Evolutionary conservation across 75 land plant genomes (phyloP), one percentile per base, ranked within the genome.

Genomic region (Cupressus sempervirens): DNA sequence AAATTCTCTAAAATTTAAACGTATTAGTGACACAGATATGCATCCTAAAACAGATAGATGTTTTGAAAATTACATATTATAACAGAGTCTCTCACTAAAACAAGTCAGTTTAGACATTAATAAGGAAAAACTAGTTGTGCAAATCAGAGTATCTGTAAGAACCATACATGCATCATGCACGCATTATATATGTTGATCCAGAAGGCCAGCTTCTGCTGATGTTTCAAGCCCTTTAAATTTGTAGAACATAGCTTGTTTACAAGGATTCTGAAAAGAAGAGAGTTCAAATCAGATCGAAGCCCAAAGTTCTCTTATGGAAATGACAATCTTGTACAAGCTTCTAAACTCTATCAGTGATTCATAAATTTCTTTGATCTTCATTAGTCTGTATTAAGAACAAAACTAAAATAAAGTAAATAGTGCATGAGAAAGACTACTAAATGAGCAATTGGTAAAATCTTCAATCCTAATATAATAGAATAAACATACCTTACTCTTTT

Each of bases 121-220:
- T 79, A 79, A 45, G 45, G 14, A 43, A 40, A 79, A 83, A 34
- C 83, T 62, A 35, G 18, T 54, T 8, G 65, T 83, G 83, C 40
- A 83, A 18, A 76, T n/a, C 29, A 83, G 29, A 18, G n/a, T 34
- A 68, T 56, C 46, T 76, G 26, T 54, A 36, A 76, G 26, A 2
- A 82, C 62, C 91, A 72, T 88, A 96, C 98, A 88, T 94, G 94
- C 96, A 96, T 94, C 91, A 96, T 93, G 90, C 95, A 94, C 65
- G 91, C 89, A 88, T 96, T 96, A 82, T 96, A 96, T 15, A 89
- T 89, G 84, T 94, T 96, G 26, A 96, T 96, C 98, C 98, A 96
- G 79, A 96, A 96, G 36, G 98, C 94, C 34, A 96, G 91, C 94
- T 94, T 96, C 85, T 96, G 94, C 50, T 91, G 94, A 89, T 93